Conservation (phyloP, 768 basidiomycete genomes). For the Chalciporus chontae region DNA sequence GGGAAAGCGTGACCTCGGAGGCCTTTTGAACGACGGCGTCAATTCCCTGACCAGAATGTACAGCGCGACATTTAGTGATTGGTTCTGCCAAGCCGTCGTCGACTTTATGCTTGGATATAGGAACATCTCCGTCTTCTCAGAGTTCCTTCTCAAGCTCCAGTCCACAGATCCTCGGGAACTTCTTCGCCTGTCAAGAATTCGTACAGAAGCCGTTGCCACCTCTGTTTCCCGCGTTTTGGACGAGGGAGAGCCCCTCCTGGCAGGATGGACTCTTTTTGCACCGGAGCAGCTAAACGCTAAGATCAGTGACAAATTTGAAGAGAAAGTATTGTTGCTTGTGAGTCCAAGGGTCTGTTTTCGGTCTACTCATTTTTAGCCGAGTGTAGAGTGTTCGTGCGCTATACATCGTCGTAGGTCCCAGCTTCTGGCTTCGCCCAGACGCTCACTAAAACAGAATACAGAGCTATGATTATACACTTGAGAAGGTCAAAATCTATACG, state of each 20-base stretch:
- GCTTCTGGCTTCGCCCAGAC: not conserved
- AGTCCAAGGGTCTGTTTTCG: conserved; percentile 28
- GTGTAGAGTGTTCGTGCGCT: conserved; percentile 46
- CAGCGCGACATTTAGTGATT: conserved; percentile 88
- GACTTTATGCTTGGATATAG: conserved; percentile 89
- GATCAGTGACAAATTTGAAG: conserved; percentile 81
- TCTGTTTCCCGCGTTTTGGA: conserved; percentile 71
- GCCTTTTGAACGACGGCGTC: conserved; percentile 92
- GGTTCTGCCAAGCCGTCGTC: conserved; percentile 96
- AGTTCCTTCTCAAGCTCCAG: conserved; percentile 84
- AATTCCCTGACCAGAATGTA: conserved; percentile 92
- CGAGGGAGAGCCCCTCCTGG: conserved; percentile 73
- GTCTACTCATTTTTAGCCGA: not conserved
- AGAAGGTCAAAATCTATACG: conserved; percentile 88
- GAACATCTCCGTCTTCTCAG: conserved; percentile 83
- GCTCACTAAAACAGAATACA: conserved; percentile 27
- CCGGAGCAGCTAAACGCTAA: conserved; percentile 74
- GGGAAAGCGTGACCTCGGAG: conserved; percentile 90
- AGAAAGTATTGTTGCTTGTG: conserved; percentile 88
- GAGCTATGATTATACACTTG: conserved; percentile 92
- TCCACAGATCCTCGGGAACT: conserved; percentile 92
- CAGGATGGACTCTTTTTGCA: conserved; percentile 90
- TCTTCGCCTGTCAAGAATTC: conserved; percentile 82
- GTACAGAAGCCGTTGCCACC: conserved; percentile 90
- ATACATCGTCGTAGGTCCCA: conserved; percentile 68